Conservation (phyloP, 2,329 filamentous ascomycete species). For the Dendrostoma leiphaemia region DNA sequence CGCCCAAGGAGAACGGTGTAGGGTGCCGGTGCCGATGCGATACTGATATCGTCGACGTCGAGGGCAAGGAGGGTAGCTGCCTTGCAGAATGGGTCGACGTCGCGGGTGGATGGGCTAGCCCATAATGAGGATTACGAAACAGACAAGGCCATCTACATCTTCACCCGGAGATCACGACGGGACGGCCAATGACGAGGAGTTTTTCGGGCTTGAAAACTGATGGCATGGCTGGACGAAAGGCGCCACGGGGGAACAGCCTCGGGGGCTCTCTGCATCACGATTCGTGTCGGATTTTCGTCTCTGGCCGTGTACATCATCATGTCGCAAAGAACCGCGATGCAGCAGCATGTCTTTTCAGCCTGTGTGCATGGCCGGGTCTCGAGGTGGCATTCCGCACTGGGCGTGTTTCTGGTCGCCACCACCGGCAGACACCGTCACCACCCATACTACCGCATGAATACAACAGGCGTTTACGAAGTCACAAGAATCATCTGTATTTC, state of each 20-base stretch:
- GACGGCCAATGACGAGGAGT: constrained; percentile 4
- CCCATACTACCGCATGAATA: not conserved
- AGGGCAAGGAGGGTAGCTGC: constrained; percentile 96
- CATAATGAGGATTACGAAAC: constrained; percentile 26
- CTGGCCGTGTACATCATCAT: constrained; percentile 7
- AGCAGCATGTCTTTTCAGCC: not conserved
- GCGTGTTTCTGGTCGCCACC: not conserved
- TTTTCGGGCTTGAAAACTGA: not conserved
- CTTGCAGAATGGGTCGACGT: constrained; percentile 96
- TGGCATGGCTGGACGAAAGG: not conserved
- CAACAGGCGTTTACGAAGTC: constrained; percentile 9
- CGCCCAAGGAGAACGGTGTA: constrained; percentile 90
- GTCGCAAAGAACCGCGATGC: constrained; percentile 8
- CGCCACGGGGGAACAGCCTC: not conserved
- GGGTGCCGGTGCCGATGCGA: constrained; percentile 96
- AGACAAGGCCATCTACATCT: not conserved
- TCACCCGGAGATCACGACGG: constrained; percentile 3
- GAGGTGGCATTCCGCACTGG: not conserved
- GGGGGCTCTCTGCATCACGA: constrained; percentile 9
- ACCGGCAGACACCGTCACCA: not conserved
- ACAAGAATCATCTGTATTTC: constrained; percentile 13
- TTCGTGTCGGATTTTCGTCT: constrained; percentile 14
- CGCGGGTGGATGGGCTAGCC: constrained; percentile 82
- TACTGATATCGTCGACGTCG: constrained; percentile 95
- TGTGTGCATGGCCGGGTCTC: not conserved